Base-by-base conservation (phyloP, 2,329 filamentous ascomycete genomes). In the Phialophora tarda region DNA sequence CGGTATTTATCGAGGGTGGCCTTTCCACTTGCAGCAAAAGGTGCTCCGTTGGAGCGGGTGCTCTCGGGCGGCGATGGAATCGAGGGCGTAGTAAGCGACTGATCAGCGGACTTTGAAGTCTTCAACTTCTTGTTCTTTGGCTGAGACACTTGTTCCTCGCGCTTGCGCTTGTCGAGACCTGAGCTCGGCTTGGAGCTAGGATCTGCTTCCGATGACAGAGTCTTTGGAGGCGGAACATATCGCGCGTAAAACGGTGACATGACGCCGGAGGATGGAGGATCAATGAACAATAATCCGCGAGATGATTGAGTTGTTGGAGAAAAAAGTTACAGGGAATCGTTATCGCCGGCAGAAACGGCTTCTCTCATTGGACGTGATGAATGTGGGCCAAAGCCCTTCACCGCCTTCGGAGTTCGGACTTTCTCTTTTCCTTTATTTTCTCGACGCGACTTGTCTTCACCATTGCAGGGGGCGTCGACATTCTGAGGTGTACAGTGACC, bases 181-280 rank as follows among this genome's bases (percentile, higher is more conserved):
- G 55, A 50, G 26, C 50, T 53, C n/a, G 47, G 32, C 44, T 26
- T 48, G 4, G 50, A 14, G 23, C 34, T 32, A 28, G 23, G 14
- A 21, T 47, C 38, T 24, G 44, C 11, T 32, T 44, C 28, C 30
- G 26, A 11, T 10, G 34, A 41, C 21, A 50, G 12, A 14, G 53
- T 57, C 30, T 60, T 65, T 8, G 62, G 30, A 2, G 80, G 78
- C 60, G 82, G 81, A 50, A 80, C 80, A 71, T 83, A 82, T 60
- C 81, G 78, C 32, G 79, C 76, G 69, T 83, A 82, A 41, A 83
- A 78, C 56, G 78, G 77, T 61, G 81, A 77, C 82, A 85, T 85
- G 64, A 21, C 17, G 24, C 14, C 11, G n/a, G 11, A 55, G 28
- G 28, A 23, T 21, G n/a, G 1, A 12, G 23, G 32, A n/a, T 58